These are phyloP conservation scores for Colletotrichum salicis DNA, from an alignment of 2,329 filamentous ascomycete genomes.

Conservation along the genomic window DNA sequence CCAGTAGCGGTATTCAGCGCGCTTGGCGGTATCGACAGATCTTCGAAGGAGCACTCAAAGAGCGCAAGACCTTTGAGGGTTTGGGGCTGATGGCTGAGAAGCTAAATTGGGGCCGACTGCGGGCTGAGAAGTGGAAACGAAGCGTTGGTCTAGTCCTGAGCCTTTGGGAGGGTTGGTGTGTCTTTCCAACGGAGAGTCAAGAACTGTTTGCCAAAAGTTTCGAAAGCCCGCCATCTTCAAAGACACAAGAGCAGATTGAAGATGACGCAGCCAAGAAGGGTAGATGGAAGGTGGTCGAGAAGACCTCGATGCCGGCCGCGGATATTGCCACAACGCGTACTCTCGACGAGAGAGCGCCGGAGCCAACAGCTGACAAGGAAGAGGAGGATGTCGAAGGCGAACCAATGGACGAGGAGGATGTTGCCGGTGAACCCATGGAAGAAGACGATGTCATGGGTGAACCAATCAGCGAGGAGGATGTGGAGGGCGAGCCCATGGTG, in stretches of 20 bases:
- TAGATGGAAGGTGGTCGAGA: constrained; percentile 63
- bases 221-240: constrained; percentile 70
- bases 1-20: constrained; percentile 81
- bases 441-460: constrained; percentile 55
- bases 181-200: constrained; percentile 79
- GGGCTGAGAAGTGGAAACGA: constrained; percentile 86
- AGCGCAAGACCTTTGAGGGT: constrained; percentile 76
- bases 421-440: constrained; percentile 56
- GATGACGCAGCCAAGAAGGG: constrained; percentile 49
- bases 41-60: constrained; percentile 78
- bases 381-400: constrained; percentile 53
- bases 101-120: constrained; percentile 81
- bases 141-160: constrained; percentile 76
- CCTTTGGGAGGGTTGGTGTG: constrained; percentile 78
- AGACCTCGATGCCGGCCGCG: constrained; percentile 38
- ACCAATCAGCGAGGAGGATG: constrained; percentile 54
- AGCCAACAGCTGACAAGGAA: constrained; percentile 33
- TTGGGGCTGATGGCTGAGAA: constrained; percentile 79
- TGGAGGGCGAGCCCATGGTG: constrained; percentile 50
- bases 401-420: constrained; percentile 56
- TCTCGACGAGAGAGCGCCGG: constrained; percentile 26
- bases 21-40: constrained; percentile 88
- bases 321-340: constrained; percentile 15
- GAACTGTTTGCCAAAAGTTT: constrained; percentile 77
- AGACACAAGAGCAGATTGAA: constrained; percentile 42